These are phyloP conservation scores for Dioscorea alata DNA, from an alignment of 106 monocot species.

Conservation along the genomic window DNA sequence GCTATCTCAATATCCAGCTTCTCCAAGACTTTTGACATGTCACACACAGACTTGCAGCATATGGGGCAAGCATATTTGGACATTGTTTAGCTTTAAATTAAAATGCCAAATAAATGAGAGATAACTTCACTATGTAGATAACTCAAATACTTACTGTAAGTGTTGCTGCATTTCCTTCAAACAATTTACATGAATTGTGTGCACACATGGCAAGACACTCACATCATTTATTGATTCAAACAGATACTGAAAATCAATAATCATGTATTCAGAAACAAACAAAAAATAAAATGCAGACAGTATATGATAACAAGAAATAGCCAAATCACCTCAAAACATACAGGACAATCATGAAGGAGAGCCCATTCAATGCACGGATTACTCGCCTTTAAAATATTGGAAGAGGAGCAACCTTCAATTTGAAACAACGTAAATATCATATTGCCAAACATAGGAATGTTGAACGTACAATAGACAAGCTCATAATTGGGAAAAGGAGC, in stretches of 20 bases:
- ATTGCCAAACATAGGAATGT: no score
- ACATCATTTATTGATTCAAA: constrained; percentile 65
- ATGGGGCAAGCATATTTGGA: constrained; percentile 60
- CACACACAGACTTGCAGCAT: constrained; percentile 67
- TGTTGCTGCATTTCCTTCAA: constrained; percentile 67
- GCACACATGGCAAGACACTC: constrained; percentile 55
- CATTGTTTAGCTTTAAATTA: not conserved
- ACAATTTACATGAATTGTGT: constrained; percentile 54
- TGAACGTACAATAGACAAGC: no score
- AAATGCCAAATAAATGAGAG: not conserved
- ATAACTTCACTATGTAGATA: not conserved
- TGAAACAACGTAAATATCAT: not conserved
- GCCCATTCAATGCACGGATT: constrained; percentile 64
- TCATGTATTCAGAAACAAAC: not conserved
- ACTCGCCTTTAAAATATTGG: constrained; percentile 41
- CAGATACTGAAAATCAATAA: constrained; percentile 32
- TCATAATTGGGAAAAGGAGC: no score
- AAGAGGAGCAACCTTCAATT: constrained; percentile 56
- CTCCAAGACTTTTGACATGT: constrained; percentile 74
- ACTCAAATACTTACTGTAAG: constrained; percentile 28
- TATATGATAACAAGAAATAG: not conserved
- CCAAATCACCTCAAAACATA: constrained; percentile 56
- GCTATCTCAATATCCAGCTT: constrained; percentile 53
- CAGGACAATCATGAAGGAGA: constrained; percentile 70
- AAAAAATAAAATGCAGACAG: not conserved